Base-by-base conservation (phyloP, 1,284 basidiomycete species). In the Schizophyllum commune region DNA sequence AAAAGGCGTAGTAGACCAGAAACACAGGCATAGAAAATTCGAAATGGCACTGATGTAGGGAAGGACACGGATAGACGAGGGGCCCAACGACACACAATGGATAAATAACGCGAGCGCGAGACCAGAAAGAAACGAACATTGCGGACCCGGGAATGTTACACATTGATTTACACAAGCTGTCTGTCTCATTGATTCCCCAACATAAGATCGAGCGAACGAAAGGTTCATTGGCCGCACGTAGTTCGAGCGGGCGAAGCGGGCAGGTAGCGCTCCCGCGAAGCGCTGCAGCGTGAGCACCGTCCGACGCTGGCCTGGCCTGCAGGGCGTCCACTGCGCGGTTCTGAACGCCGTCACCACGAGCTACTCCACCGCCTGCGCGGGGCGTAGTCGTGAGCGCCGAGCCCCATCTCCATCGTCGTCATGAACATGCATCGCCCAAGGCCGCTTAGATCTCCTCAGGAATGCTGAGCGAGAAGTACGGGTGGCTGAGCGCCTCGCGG, bases 401-500 rank as follows among this genome's bases (percentile, higher is more conserved):
- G 27, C 27, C 27, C 27, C 5, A 27, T 27, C 27, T 27, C 27
- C 27, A 27, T 27, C 27, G 27, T 27, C 27, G 27, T 27, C 27
- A 27, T 27, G 27, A 27, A 27, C 27, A 27, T 27, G 27, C 27
- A 27, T 27, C 27, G 27, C 27, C 27, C 27, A 27, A 3, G 5
- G 27, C 27, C 27, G 62, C 54, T 73, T 75, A 85, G 73, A 83
- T 75, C 74, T 85, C 83, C 60, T 79, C 75, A 58, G 86, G 77
- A 65, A 89, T 83, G 71, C 76, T 76, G 68, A 86, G 71, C 58
- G 79, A 77, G 71, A 96, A 92, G 74, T 94, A 98, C 5, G 89
- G 89, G 71, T 97, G 95, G 61, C 83, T 82, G 61, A 98, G 82
- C 20, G 96, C 96, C 55, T 94, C 88, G 69, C 85, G 82, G 55